Conservation (phyloP, 441 rosid genomes). For the Corymbia citriodora region DNA sequence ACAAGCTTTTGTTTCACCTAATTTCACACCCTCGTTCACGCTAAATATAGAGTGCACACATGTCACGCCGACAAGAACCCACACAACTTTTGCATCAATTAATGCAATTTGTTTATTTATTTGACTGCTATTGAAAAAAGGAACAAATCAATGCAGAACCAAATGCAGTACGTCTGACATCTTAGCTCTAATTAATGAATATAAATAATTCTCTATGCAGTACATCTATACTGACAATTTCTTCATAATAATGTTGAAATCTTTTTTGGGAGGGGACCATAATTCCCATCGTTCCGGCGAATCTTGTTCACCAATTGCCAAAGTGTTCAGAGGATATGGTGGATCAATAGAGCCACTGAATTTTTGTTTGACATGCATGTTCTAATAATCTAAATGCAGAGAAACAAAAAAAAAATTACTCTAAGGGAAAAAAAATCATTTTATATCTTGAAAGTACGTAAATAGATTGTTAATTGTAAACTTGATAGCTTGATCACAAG, state of each 20-base stretch:
- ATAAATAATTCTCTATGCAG: neutral
- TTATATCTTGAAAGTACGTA: neutral
- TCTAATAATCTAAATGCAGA: neutral
- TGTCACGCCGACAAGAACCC: too few relatives aligned
- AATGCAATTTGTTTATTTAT: too few relatives aligned
- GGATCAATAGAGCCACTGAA: neutral
- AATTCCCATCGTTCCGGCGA: neutral
- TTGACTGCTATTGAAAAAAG: too few relatives aligned
- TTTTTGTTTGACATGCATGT: neutral
- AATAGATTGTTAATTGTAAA: too few relatives aligned
- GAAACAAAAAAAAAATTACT: accelerated
- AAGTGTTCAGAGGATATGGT: neutral
- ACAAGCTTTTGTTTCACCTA: neutral
- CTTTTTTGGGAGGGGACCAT: neutral
- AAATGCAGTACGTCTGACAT: too few relatives aligned
- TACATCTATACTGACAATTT: neutral
- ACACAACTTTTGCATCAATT: too few relatives aligned
- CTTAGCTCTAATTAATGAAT: too few relatives aligned
- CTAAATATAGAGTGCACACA: too few relatives aligned
- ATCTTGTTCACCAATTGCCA: neutral
- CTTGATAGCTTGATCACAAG: too few relatives aligned
- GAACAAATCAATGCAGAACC: too few relatives aligned
- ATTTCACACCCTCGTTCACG: neutral
- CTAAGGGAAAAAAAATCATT: neutral
- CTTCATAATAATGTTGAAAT: neutral